Base-by-base conservation (phyloP, 2,329 filamentous ascomycete species). In the Akanthomyces uredinophilus region DNA sequence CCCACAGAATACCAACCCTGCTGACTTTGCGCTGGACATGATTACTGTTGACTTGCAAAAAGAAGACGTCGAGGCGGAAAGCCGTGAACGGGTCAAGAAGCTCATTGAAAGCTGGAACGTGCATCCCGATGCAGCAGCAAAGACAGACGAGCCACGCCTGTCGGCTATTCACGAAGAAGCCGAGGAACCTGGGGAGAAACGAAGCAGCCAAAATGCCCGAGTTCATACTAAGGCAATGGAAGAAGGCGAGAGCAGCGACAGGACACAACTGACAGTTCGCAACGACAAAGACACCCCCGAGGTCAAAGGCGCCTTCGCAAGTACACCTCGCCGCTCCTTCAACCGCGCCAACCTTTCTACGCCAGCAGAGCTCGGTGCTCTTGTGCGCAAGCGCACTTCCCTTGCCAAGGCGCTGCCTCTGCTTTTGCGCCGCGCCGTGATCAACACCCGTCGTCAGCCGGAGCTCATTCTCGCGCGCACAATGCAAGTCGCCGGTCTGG, bases 1-100 rank as follows among this genome's bases (percentile, higher is more conserved):
- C 68, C 87, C 88, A 0, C 77, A 79, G 16, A 84, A 88, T 63
- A 89, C 87, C 1, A 93, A 92, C 65, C 89, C 90, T 1, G 89
- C 90, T 0, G 90, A 93, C 70, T 92, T 91, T 70, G 88, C 87
- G 0, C 79, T 92, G 8, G 89, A 93, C 67, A 79, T 92, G 55
- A 90, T 93, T 57, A 92, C 89, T 0, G 83, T 92, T 27, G 88
- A 92, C 67, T 76, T 92, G 0, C 89, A 91, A 64, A 82, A 88
- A 46, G 84, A 83, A 37, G 75, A 79, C 1, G 78, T 82, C 22
- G 89, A 92, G 70, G 79, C 78, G 1, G 79, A 84, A 49, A 90
- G 84, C 57, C 80, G 88, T 13, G 79, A 81, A 37, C 84, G 84
- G 57, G 89, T 92, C 0, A 78, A 80, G 46, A 77, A 72, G 4